A percentile compares a stretch with the other conserved stretches of the same genome.
Evolutionary conservation across 2,329 filamentous ascomycete species (phyloP).

Genomic region (Neodidymelliopsis sp.): DNA sequence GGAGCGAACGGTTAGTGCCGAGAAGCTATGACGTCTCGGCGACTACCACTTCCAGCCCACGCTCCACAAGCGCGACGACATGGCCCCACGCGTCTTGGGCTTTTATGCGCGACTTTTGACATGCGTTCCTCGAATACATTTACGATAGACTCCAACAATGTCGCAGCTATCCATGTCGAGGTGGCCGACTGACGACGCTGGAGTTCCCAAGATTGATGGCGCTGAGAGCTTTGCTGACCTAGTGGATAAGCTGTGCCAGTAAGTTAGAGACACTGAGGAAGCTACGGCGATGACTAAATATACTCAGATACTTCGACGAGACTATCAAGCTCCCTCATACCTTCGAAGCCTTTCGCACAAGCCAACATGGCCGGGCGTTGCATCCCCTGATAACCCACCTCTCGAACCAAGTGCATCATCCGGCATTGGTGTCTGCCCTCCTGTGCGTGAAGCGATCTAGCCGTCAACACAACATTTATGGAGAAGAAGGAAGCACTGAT

Average conservation of each 20-base stretch:
- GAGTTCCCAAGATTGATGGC: constrained; percentile 64
- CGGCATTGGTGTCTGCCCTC: constrained; percentile 74
- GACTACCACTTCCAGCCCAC: neutral
- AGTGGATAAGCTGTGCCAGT: constrained; percentile 69
- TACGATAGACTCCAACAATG: constrained; percentile 25
- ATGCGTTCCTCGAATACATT: constrained; percentile 9
- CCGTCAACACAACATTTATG: neutral
- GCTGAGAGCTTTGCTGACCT: constrained; percentile 69
- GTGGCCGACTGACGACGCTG: constrained; percentile 39
- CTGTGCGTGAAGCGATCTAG: constrained; percentile 61
- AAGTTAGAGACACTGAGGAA: constrained; percentile 4
- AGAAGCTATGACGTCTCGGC: constrained; percentile 27
- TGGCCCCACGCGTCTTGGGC: constrained; percentile 15
- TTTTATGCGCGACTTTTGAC: constrained; percentile 16
- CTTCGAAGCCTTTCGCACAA: constrained; percentile 77
- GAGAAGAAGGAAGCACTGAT: constrained; percentile 20
- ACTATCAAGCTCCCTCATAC: constrained; percentile 70
- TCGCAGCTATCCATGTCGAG: constrained; percentile 38
- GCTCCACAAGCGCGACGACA: constrained; percentile 17
- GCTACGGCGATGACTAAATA: constrained; percentile 24
- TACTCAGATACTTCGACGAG: constrained; percentile 56
- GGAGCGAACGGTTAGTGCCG: constrained; percentile 12
- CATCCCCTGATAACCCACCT: constrained; percentile 72
- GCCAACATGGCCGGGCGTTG: constrained; percentile 64
- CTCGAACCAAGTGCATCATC: constrained; percentile 68